Base-by-base conservation (phyloP, 768 basidiomycete species). In the Thelephora aurantiotincta region DNA sequence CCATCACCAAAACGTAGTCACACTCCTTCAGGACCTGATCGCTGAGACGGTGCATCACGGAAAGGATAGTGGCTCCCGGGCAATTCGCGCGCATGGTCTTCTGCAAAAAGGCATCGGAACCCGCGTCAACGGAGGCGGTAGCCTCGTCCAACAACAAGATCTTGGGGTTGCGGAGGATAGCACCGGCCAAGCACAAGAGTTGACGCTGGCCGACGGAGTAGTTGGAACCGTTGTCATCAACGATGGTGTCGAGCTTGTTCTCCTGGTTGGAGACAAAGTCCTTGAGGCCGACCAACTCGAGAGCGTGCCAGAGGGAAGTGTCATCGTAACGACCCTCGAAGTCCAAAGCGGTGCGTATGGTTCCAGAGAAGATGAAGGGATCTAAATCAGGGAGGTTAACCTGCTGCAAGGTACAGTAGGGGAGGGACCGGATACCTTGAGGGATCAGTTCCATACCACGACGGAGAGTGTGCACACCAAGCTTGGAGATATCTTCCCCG, bases 291-390 rank as follows among this genome's bases (percentile, higher is more conserved):
- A 47, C 46, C 19, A 37, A 35, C 51, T 61, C 61, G 42, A 62
- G 62, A 3, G 46, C 46, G 16, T 47, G 20, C 46, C 46, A 47
- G 49, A 61, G 54, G 22, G 6, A 51, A 23, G 53, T 54, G 35
- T 61, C 61, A 12, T 20, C 45, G 5, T 55, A 55, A 35, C 56
- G 52, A 42, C 52, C 50, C 2, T 61, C 52, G 30, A 55, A 61
- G 30, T 63, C 61, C 14, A 63, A 51, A 41, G 52, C 45, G 6
- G 61, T 55, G 18, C 58, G 61, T 44, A 61, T 61, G 14, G 56
- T 59, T 14, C 61, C 59, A 4, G 61, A 63, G 51, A 63, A 62
- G 35, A 62, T 58, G 48, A 63, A 63, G 3, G 61, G 60, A 43
- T 63, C 60, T 61, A 41, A 37, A 7, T 18, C 18, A 35, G 2